phyloP scores from a whole-genome alignment of 2,329 filamentous ascomycete species.

The Fusarium denticulatum region DNA sequence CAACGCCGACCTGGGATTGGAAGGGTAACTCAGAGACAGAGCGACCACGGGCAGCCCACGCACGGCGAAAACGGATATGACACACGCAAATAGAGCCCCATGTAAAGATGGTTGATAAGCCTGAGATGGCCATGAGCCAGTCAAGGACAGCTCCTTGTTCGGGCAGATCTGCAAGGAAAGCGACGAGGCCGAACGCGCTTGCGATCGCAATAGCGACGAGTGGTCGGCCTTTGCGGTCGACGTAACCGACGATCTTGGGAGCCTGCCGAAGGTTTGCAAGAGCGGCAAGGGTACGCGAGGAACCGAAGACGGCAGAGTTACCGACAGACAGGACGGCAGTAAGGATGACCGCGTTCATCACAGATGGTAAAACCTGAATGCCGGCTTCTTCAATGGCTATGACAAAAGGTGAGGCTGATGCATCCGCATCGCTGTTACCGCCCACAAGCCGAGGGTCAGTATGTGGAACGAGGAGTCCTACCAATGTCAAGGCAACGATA shows the following conservation, averaged over 20 bases:
- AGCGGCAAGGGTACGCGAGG: constrained; percentile 87
- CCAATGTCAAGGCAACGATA: constrained; percentile 80
- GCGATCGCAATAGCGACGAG: constrained; percentile 77
- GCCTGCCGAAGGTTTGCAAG: constrained; percentile 89
- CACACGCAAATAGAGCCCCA: constrained; percentile 88
- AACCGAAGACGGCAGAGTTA: constrained; percentile 91
- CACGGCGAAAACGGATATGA: constrained; percentile 89
- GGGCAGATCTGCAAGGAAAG: constrained; percentile 76
- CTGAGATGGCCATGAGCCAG: constrained; percentile 83
- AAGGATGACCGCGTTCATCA: constrained; percentile 97
- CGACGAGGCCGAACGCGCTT: constrained; percentile 75
- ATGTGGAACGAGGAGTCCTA: constrained; percentile 85
- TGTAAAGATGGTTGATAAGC: constrained; percentile 78
- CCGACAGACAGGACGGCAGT: constrained; percentile 90
- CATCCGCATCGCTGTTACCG: constrained; percentile 66
- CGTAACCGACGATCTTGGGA: constrained; percentile 79
- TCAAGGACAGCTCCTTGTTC: constrained; percentile 72
- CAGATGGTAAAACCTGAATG: constrained; percentile 80
- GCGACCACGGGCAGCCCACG: constrained; percentile 77
- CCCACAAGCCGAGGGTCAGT: constrained; percentile 70
- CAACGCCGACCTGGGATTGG: constrained; percentile 78
- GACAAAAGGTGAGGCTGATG: constrained; percentile 87
- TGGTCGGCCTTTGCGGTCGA: constrained; percentile 84
- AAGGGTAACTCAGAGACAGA: constrained; percentile 83
- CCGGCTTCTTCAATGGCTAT: constrained; percentile 89